Evolutionary conservation across 768 basidiomycete species (phyloP).

Genomic region (Pluteus cervinus): DNA sequence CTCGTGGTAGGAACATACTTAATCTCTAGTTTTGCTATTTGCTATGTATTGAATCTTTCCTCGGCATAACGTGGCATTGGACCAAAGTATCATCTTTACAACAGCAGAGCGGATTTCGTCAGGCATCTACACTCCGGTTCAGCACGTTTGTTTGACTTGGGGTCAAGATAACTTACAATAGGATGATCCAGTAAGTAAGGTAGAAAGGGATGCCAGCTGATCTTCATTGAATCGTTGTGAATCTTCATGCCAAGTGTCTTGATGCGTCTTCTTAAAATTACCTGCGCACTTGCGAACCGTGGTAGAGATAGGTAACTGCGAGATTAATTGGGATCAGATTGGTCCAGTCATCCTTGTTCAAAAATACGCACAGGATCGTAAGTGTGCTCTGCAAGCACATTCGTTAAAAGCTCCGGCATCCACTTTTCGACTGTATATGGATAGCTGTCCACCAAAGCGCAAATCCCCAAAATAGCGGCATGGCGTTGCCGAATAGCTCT

Average conservation of each 20-base stretch:
- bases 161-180: slow-evolving; percentile 49
- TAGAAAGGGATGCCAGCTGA: slow-evolving; percentile 75
- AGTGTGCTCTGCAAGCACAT: slow-evolving; percentile 73
- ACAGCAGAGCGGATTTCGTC: no score
- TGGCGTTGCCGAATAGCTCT: slow-evolving; percentile 73
- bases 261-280: slow-evolving; percentile 77
- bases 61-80: no score
- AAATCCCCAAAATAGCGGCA: slow-evolving; percentile 90
- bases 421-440: slow-evolving; percentile 95
- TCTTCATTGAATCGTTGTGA: slow-evolving; percentile 82
- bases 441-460: slow-evolving; percentile 88
- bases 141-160: no score
- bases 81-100: no score
- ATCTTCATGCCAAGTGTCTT: slow-evolving; percentile 90
- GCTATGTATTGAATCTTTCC: no score
- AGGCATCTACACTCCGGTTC: no score
- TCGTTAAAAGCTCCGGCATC: slow-evolving; percentile 82
- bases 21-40: no score
- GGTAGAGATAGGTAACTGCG: slow-evolving; percentile 74
- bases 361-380: slow-evolving; percentile 65
- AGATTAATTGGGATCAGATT: slow-evolving; percentile 4
- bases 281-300: slow-evolving; percentile 77
- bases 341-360: slow-evolving; percentile 8
- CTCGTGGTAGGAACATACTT: no score
- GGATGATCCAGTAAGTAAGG: slow-evolving; percentile 80